Evolutionary conservation across 371 early-diverging fungal genomes (phyloP), one percentile per base, ranked within the genome.

Genomic region (Spraguea lophii): DNA sequence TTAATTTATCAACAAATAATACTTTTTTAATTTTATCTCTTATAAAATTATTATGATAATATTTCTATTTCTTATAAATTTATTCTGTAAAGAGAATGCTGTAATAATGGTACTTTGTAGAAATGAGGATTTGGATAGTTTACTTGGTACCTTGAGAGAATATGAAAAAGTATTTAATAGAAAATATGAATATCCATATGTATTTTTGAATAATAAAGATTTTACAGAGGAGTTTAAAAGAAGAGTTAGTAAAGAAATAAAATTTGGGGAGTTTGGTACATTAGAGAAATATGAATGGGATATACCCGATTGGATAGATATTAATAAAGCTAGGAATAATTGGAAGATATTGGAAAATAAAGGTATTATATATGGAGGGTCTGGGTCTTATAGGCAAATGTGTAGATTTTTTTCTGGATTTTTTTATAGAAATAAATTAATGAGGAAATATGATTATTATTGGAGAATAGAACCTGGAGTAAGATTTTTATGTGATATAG

Each of bases 391-490:
- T 66, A 76, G 84, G 23, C 81, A 85, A 62, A 89, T 89, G 89
- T 89, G 90, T 73, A 70, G 81, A 39, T 86, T 76, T 59, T 78
- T 83, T 49, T 85, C 85, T 1, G 88, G 90, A 0, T 78, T 82
- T 62, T 84, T 92, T 57, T 85, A 77, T 59, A 65, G 74, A 55
- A 86, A 89, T 61, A 79, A 78, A 15, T 61, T 81, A 4, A 57
- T 85, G 52, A 62, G 73, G n/a, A 66, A 76, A 22, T 83, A 77
- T 48, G 82, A 87, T 42, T 90, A 79, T 64, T 92, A 88, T 66
- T 92, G 93, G 90, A 71, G 91, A 75, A 58, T 90, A n/a, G 90
- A 88, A 66, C 90, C 90, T 0, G 79, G 75, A 34, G 84, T 85
- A 15, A 63, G 76, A 54, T 85, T 81, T 56, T 70, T 64, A 40